Conservation (phyloP, 2,329 filamentous ascomycete genomes). For the Pyrenophora teres region DNA sequence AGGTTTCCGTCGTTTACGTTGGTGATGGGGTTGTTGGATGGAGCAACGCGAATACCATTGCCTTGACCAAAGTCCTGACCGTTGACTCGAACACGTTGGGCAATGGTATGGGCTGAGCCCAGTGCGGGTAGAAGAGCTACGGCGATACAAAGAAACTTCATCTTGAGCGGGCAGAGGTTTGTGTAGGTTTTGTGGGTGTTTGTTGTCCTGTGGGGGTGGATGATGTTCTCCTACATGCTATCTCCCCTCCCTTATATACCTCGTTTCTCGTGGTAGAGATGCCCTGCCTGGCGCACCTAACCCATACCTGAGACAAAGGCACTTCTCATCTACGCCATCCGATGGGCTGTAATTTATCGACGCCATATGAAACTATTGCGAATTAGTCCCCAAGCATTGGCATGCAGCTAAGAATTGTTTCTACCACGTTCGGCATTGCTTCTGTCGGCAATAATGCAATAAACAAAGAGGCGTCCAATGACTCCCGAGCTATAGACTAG, state of each 20-base stretch:
- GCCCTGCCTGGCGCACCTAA: neutral
- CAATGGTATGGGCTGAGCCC: conserved; percentile 51
- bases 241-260: conserved; percentile 18
- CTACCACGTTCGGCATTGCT: neutral
- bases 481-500: neutral
- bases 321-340: conserved; percentile 8
- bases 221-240: neutral
- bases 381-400: conserved; percentile 8
- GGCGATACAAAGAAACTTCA: conserved; percentile 37
- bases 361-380: conserved; percentile 12
- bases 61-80: conserved; percentile 55
- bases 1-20: conserved; percentile 54
- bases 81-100: conserved; percentile 50
- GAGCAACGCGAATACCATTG: conserved; percentile 56
- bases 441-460: conserved; percentile 1
- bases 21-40: conserved; percentile 57
- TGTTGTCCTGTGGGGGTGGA: conserved; percentile 3
- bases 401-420: conserved; percentile 15
- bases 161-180: conserved; percentile 8
- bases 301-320: too few species aligned
- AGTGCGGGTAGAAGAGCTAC: conserved; percentile 39
- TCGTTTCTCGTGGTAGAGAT: neutral
- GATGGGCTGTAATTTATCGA: conserved; percentile 14
- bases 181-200: neutral
- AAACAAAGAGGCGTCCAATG: neutral